phyloP scores from a whole-genome alignment of 257 asterid species.

The Solanum microdontum region DNA sequence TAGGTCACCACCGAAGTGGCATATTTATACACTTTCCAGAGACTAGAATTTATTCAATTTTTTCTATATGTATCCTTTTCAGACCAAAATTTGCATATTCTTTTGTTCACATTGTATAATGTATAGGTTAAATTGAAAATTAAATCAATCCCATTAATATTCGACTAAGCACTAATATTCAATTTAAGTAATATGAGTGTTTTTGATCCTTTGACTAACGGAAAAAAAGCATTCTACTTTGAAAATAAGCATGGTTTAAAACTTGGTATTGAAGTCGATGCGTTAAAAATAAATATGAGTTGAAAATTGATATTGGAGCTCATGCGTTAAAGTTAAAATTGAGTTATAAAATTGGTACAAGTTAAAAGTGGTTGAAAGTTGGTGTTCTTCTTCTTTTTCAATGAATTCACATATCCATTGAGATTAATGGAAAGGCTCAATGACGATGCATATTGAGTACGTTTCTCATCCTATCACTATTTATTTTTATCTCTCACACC shows the following conservation, averaged over 20 bases:
- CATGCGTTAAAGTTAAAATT: not conserved
- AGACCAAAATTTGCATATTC: not conserved
- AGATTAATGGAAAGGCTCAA: too few relatives aligned
- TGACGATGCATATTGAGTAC: too few relatives aligned
- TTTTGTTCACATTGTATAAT: not conserved
- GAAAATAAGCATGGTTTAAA: too few relatives aligned
- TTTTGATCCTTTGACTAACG: not conserved
- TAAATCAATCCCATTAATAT: not conserved
- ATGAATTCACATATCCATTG: not conserved
- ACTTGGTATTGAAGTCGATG: not conserved
- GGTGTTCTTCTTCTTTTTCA: not conserved
- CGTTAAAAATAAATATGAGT: not conserved
- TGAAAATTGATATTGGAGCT: not conserved
- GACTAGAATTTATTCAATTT: not conserved
- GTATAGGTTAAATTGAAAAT: not conserved
- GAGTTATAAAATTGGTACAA: not conserved
- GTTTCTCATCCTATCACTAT: too few relatives aligned
- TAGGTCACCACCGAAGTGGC: not conserved
- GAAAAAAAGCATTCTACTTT: not conserved
- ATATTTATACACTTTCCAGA: not conserved
- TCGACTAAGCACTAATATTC: not conserved
- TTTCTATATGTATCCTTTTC: not conserved
- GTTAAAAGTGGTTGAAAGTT: not conserved
- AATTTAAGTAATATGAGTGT: not conserved
- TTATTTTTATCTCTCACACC: too few relatives aligned